A percentile compares a stretch with the other conserved stretches of the same genome.
Evolutionary conservation across 2,329 filamentous ascomycete species (phyloP).

Genomic region (Dothidotthia symphoricarpi): DNA sequence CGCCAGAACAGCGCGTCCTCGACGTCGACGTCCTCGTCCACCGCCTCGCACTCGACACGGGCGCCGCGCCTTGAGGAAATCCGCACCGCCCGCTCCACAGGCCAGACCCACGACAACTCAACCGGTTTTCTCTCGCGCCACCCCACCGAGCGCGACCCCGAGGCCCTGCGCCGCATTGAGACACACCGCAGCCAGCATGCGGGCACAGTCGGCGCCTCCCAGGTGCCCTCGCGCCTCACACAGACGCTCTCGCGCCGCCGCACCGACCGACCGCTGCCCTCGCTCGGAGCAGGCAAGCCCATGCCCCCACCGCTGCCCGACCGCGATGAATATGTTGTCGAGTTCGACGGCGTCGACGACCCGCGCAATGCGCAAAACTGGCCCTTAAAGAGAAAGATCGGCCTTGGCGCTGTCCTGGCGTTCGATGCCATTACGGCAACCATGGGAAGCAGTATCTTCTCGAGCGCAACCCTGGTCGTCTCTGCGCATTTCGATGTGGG

Average conservation of each 20-base stretch:
- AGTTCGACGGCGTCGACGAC: constrained; percentile 78
- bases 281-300: constrained; percentile 69
- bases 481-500: constrained; percentile 31
- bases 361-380: constrained; percentile 88
- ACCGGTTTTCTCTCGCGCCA: constrained; percentile 30
- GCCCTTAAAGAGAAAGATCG: constrained; percentile 73
- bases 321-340: constrained; percentile 75
- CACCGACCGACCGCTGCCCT: constrained; percentile 58
- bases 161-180: constrained; percentile 68
- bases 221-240: constrained; percentile 42
- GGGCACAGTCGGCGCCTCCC: constrained; percentile 61
- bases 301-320: constrained; percentile 69
- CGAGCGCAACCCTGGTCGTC: constrained; percentile 33
- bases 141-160: constrained; percentile 63
- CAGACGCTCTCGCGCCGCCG: constrained; percentile 43
- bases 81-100: constrained; percentile 23
- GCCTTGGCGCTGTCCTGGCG: constrained; percentile 66
- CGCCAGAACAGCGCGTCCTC: constrained; percentile 25
- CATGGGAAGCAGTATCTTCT: constrained; percentile 58
- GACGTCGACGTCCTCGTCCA: constrained; percentile 18
- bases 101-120: constrained; percentile 15
- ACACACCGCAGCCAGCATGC: constrained; percentile 70
- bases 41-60: constrained; percentile 12
- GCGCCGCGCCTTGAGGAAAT: constrained; percentile 31
- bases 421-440: constrained; percentile 70